phyloP scores from a whole-genome alignment of 768 basidiomycete species.

The Cyclocybe cylindracea region DNA sequence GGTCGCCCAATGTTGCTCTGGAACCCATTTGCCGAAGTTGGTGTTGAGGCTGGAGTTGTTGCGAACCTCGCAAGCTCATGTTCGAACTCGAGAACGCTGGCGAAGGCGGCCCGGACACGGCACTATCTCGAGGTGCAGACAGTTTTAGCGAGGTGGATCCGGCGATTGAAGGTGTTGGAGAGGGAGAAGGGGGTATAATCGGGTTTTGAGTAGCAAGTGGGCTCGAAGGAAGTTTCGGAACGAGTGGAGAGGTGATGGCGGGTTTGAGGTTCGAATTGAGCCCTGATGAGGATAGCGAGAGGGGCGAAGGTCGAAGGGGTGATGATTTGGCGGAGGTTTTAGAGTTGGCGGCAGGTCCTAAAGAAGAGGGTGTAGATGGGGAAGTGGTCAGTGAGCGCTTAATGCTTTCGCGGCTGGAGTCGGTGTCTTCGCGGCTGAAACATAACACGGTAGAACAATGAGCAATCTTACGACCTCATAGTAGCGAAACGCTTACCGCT shows the following conservation, averaged over 20 bases:
- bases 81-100: too few species aligned
- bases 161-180: too few species aligned
- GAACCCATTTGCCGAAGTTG: too few species aligned
- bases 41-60: too few species aligned
- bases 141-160: too few species aligned
- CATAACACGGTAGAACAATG: background rate
- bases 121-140: too few species aligned
- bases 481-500: constrained; percentile 25
- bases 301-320: constrained; percentile 40
- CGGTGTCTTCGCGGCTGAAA: constrained; percentile 3
- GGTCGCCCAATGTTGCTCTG: too few species aligned
- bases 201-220: too few species aligned
- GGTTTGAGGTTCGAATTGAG: constrained; percentile 2
- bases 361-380: constrained; percentile 21
- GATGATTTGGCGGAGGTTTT: constrained; percentile 20
- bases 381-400: constrained; percentile 10
- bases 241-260: background rate
- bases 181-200: too few species aligned
- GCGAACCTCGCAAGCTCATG: too few species aligned
- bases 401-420: constrained; percentile 3
- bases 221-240: too few species aligned
- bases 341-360: constrained; percentile 1
- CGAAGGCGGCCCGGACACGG: too few species aligned
- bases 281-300: constrained; percentile 42
- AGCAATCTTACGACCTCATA: background rate